phyloP scores from a whole-genome alignment of 129 eudicot species.

The Cynara cardunculus region DNA sequence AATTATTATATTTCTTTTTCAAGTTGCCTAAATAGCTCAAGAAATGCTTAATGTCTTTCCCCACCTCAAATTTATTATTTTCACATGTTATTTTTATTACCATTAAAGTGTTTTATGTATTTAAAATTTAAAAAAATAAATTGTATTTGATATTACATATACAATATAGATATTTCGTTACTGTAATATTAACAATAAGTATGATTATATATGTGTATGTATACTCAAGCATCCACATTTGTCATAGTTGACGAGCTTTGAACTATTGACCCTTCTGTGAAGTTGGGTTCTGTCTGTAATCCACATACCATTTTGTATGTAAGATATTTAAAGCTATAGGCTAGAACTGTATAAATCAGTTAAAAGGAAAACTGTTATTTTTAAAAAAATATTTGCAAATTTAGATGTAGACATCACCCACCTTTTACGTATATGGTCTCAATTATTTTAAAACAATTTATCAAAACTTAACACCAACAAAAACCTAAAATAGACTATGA shows the following conservation, averaged over 20 bases:
- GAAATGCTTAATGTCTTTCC: not conserved
- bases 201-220: no score
- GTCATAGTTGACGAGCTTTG: not conserved
- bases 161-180: not conserved
- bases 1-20: slow-evolving; percentile 30
- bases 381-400: not conserved
- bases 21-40: slow-evolving; percentile 13
- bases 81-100: not conserved
- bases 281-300: not conserved
- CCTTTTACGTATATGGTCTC: not conserved
- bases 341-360: not conserved
- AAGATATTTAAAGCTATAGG: not conserved
- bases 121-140: not conserved
- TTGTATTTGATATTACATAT: not conserved
- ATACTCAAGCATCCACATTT: no score
- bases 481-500: not conserved
- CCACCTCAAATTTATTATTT: not conserved
- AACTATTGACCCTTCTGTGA: no score
- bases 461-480: no score
- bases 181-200: not conserved
- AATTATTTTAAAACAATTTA: not conserved
- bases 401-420: not conserved
- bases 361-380: not conserved
- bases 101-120: not conserved
- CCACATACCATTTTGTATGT: no score